A percentile compares a stretch with the other conserved stretches of the same genome.
These are phyloP conservation scores for Butyriboletus regius DNA, from an alignment of 1,284 basidiomycete species.

Conservation along the genomic window DNA sequence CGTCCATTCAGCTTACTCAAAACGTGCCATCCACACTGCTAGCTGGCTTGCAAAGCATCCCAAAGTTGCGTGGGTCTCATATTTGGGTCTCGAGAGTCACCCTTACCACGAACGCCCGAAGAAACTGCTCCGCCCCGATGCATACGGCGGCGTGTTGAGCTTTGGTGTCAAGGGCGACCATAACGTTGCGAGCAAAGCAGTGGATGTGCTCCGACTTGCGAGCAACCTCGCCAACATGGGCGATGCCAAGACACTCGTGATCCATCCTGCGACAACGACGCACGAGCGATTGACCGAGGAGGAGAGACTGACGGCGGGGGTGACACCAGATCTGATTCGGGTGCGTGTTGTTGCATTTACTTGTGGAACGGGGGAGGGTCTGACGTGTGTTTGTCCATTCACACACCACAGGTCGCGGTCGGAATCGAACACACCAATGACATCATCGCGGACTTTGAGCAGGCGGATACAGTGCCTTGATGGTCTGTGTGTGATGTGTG, in stretches of 20 bases:
- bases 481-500: conserved; percentile 38
- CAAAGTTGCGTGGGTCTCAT: conserved; percentile 74
- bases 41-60: conserved; percentile 66
- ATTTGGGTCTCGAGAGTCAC: conserved; percentile 67
- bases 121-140: conserved; percentile 49
- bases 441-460: too few species aligned
- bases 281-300: conserved; percentile 69
- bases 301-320: conserved; percentile 66
- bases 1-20: neutral
- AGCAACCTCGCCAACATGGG: conserved; percentile 74
- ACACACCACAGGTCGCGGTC: too few species aligned
- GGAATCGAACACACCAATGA: too few species aligned
- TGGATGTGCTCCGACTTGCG: too few species aligned
- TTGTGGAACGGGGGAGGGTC: neutral
- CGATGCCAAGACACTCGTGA: conserved; percentile 75
- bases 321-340: conserved; percentile 74
- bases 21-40: neutral
- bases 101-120: conserved; percentile 57
- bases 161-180: conserved; percentile 74
- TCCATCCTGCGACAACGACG: conserved; percentile 79
- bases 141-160: conserved; percentile 72
- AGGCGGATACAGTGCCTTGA: too few species aligned
- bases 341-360: conserved; percentile 36
- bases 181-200: too few species aligned
- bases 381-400: neutral